These are phyloP conservation scores for Cercis canadensis DNA, from an alignment of 306 rosid species.

Conservation along the genomic window DNA sequence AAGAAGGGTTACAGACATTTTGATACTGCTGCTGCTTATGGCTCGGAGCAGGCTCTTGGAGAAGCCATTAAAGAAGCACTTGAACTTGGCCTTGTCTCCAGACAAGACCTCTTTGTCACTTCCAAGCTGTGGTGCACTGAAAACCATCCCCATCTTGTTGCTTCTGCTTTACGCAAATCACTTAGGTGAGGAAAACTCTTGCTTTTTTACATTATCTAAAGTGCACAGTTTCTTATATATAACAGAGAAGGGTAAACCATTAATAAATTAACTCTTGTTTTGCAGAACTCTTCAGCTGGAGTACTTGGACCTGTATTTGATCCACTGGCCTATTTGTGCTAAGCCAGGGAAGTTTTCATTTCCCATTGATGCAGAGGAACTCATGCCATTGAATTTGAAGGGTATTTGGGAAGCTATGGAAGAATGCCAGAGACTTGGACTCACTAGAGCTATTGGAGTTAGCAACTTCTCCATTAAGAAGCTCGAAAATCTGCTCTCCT, in stretches of 20 bases:
- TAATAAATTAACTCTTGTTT: too few species aligned
- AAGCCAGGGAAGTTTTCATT: slow-evolving; percentile 3
- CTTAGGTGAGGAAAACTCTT: slow-evolving; percentile 26
- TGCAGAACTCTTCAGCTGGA: slow-evolving; percentile 38
- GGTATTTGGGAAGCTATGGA: slow-evolving; percentile 29
- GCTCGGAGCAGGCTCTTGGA: slow-evolving; percentile 45
- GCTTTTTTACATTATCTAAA: too few species aligned
- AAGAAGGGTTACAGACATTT: slow-evolving; percentile 39
- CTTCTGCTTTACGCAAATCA: slow-evolving; percentile 34
- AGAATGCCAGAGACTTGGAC: slow-evolving; percentile 21
- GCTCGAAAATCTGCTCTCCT: slow-evolving; percentile 38
- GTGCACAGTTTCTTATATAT: too few species aligned
- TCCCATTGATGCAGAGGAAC: slow-evolving; percentile 1
- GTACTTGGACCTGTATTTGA: slow-evolving; percentile 42
- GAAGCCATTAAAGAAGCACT: slow-evolving; percentile 45
- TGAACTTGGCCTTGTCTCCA: slow-evolving; percentile 29
- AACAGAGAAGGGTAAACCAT: too few species aligned
- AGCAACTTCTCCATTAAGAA: slow-evolving; percentile 34
- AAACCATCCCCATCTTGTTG: slow-evolving; percentile 27
- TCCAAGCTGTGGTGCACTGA: slow-evolving; percentile 36
- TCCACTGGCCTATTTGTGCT: slow-evolving; percentile 42
- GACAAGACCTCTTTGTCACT: slow-evolving; percentile 42
- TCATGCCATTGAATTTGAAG: slow-evolving; percentile 27
- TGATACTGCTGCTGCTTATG: slow-evolving; percentile 41
- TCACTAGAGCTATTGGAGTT: slow-evolving; percentile 38